Evolutionary conservation across 148 eudicot species (phyloP), one percentile per base, ranked within the genome.

Genomic region (Spergularia bocconei): DNA sequence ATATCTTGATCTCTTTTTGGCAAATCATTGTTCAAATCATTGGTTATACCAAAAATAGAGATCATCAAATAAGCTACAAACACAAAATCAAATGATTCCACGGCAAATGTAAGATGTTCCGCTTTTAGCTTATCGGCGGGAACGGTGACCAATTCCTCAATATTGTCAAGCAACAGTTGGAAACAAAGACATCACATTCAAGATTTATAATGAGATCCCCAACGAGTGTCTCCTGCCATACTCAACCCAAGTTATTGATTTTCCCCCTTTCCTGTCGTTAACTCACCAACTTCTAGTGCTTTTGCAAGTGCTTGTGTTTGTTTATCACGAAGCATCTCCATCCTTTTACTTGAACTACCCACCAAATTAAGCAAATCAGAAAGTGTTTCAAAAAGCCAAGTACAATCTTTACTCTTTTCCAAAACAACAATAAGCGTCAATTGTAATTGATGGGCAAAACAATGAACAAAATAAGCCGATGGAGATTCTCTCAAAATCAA

Each of bases 141-240:
- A 44, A 44, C 48, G 48, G 48, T 44, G 10, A 44, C 48, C 48
- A 44, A 6, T 6, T 44, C 48, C 12, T 5, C 11, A 23, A 62
- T 62, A 11, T 29, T 17, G 36, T 62, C 78, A 75, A 75, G 62
- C 21, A 38, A 75, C 48, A 33, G 41, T 20, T 7, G 39, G 13
- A 75, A 17, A 75, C 19, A 19, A 48, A 74, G 29, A 7, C 21
- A 58, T 17, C 21, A 58, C 62, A 74, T 62, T 75, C 67, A 63
- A 23, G 16, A 65, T n/a, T 75, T 75, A 62, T 20, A 64, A 23
- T 75, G 59, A 64, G 78, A 66, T 7, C 71, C 71, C 62, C 61
- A 75, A 64, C 78, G 20, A 25, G 78, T 64, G 25, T 65, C 48
- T 51, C 69, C 17, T 11, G 48, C 58, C 25, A 63, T 63, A 9